Percentiles rank a stretch among this genome's conserved stretches.
Evolutionary conservation across 2,329 filamentous ascomycete genomes (phyloP).

Genomic region (Hymenoscyphus salicellus): DNA sequence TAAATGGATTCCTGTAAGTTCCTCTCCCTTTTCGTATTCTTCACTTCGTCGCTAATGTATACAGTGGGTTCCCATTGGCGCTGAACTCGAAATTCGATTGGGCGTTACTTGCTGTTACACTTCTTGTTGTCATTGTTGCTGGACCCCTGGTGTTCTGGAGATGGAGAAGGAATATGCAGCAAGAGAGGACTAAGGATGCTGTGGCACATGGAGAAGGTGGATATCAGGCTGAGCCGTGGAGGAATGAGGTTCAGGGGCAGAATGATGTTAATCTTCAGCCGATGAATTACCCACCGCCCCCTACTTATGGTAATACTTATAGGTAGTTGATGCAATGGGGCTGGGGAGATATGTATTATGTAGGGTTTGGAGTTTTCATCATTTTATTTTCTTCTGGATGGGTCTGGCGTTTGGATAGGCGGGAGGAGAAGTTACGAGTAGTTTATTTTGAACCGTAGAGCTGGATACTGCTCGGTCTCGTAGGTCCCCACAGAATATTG

Average conservation of each 20-base stretch:
- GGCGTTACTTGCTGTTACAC: conserved; percentile 47
- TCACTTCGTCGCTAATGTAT: background rate
- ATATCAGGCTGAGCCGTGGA: conserved; percentile 14
- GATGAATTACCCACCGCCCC: conserved; percentile 6
- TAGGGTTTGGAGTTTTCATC: background rate
- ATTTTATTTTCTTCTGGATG: background rate
- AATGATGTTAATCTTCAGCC: conserved; percentile 10
- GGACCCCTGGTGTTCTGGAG: conserved; percentile 23
- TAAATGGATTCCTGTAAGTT: conserved; percentile 56
- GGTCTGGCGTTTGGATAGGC: background rate
- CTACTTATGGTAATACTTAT: background rate
- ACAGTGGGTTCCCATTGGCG: conserved; percentile 57
- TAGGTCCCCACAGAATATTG: too few species aligned
- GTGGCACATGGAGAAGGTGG: background rate
- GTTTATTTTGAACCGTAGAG: background rate
- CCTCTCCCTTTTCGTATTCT: background rate
- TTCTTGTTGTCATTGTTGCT: conserved; percentile 42
- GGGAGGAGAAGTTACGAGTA: background rate
- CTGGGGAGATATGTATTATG: too few species aligned
- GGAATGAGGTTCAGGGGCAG: background rate
- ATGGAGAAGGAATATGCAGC: conserved; percentile 10
- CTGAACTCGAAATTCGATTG: conserved; percentile 47
- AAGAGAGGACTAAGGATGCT: conserved; percentile 7
- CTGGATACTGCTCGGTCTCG: too few species aligned
- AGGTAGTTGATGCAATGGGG: background rate